Evolutionary conservation across 2,329 filamentous ascomycete species (phyloP).

Genomic region (Penicillium sp.): DNA sequence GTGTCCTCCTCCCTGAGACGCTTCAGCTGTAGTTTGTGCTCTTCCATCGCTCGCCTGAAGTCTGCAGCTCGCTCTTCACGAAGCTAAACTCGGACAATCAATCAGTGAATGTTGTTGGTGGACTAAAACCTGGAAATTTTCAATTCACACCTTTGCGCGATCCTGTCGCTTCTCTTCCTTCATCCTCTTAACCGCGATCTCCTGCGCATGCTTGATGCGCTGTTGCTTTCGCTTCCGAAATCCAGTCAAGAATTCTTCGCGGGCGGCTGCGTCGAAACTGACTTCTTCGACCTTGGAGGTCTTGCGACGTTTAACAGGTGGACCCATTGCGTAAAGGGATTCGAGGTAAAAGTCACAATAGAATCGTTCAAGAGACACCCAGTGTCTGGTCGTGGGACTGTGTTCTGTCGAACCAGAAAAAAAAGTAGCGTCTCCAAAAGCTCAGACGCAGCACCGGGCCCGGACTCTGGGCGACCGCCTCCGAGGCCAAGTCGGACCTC

Average conservation of each 20-base stretch:
- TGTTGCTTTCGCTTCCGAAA: slow-evolving; percentile 96
- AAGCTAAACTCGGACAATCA: slow-evolving; percentile 61
- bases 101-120: slow-evolving; percentile 7
- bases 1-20: slow-evolving; percentile 59
- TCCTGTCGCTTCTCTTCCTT: slow-evolving; percentile 76
- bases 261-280: slow-evolving; percentile 78
- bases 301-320: slow-evolving; percentile 72
- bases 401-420: slow-evolving; percentile 17
- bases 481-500: slow-evolving; percentile 37
- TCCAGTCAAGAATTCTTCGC: slow-evolving; percentile 87
- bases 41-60: slow-evolving; percentile 79
- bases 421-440: slow-evolving; percentile 34
- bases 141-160: slow-evolving; percentile 71
- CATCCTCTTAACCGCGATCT: slow-evolving; percentile 76
- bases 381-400: slow-evolving; percentile 9
- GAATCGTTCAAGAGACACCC: slow-evolving; percentile 1
- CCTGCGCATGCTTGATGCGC: slow-evolving; percentile 82
- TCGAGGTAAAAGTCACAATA: background rate
- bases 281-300: slow-evolving; percentile 74
- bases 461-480: slow-evolving; percentile 43
- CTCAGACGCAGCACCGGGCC: slow-evolving; percentile 36
- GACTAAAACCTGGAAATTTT: background rate
- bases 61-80: slow-evolving; percentile 82
- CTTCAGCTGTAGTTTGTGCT: slow-evolving; percentile 73
- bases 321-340: slow-evolving; percentile 52